Conservation (phyloP, 2,329 filamentous ascomycete species). For the Fusarium succisae region DNA sequence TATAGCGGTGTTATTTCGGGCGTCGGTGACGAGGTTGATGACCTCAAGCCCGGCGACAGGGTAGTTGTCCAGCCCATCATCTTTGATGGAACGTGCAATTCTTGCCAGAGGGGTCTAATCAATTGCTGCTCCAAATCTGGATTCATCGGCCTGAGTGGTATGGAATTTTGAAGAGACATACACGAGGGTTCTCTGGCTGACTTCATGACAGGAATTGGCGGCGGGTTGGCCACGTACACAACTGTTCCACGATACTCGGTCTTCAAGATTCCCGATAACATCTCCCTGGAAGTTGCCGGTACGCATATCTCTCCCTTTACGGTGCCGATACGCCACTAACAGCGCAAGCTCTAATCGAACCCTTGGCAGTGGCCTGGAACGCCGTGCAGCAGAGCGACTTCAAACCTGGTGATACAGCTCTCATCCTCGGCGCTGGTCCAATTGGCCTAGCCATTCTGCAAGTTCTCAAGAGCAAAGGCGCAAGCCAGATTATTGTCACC, state of each 20-base stretch:
- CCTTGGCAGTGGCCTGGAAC: background rate
- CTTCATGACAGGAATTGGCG: background rate
- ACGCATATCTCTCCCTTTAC: fast-evolving
- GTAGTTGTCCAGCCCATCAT: background rate
- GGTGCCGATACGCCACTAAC: background rate
- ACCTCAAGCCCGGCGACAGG: background rate
- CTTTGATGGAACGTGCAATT: background rate
- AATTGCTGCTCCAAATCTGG: background rate
- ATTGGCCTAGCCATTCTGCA: background rate
- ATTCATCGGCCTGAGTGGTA: background rate
- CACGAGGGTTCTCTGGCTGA: fast-evolving
- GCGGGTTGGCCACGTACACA: background rate
- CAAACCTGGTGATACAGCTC: background rate
- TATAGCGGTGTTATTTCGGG: background rate
- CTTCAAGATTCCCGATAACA: background rate
- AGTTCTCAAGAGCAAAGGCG: background rate
- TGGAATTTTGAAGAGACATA: no score
- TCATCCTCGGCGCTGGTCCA: background rate
- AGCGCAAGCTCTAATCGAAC: background rate
- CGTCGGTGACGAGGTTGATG: background rate
- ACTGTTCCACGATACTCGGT: background rate
- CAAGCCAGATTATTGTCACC: background rate
- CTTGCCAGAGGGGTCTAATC: background rate
- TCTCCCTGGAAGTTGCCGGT: background rate
- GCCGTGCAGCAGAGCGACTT: background rate